Evolutionary conservation across 768 basidiomycete genomes (phyloP), one percentile per base, ranked within the genome.

Genomic region (Macrocybe gigantea): DNA sequence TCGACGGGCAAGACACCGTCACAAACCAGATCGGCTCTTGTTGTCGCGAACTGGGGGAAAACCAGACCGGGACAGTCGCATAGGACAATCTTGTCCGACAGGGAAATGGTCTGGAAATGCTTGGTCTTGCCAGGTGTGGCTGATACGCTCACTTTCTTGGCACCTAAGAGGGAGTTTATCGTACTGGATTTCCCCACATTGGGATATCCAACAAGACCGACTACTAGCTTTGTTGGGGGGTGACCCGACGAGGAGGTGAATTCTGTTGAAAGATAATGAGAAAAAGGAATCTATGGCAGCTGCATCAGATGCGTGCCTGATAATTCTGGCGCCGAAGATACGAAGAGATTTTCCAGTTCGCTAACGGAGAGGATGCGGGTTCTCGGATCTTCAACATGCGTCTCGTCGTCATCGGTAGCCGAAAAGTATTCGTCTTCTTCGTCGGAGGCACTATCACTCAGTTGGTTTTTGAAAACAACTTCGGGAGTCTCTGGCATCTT

Each of bases 101-200:
- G 77, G 58, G 92, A 82, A 56, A 97, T 93, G 0, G 96, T 98
- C 66, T 99, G 96, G 69, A 98, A 97, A 66, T 99, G 95, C 62
- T 99, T 99, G 10, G 96, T 99, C 70, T 98, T 90, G 53, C 96
- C 96, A 0, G 96, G 96, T 0, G 96, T 99, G 0, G 95, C 84
- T 4, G 95, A 98, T 29, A 99, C 96, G 61, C 93, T 96, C 53
- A 99, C 96, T 75, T 90, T 93, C 72, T 96, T 95, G 63, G 93
- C 88, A 34, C 95, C 96, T 5, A 99, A 75, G 6, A 99, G 76
- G 5, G 95, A 88, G 63, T 99, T 99, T 59, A 99, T 94, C 5
- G 96, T 93, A 51, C 92, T 94, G 0, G 95, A 98, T 67, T 99
- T 99, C 11, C 96, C 96, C 15, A 97, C 95, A 60, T 99, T 99